These are phyloP conservation scores for Heterobasidion parviporum DNA, from an alignment of 1,284 basidiomycete species.

Conservation along the genomic window DNA sequence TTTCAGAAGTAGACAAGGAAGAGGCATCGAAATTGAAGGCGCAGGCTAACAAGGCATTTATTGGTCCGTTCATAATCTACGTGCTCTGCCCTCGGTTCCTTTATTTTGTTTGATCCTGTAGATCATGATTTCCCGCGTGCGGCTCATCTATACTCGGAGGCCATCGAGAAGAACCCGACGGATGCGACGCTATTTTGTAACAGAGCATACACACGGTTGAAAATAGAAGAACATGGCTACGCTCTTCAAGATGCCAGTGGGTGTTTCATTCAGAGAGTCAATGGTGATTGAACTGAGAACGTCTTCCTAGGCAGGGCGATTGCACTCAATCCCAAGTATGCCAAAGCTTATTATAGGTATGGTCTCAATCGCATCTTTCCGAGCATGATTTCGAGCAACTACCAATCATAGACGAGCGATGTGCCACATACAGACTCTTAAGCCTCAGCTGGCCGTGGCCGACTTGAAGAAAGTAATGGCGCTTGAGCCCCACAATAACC, in stretches of 20 bases:
- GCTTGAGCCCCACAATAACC: slow-evolving; percentile 85
- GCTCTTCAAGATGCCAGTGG: slow-evolving; percentile 71
- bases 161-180: slow-evolving; percentile 72
- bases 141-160: slow-evolving; percentile 70
- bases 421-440: slow-evolving; percentile 86
- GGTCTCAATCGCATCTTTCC: too few relatives aligned
- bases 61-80: slow-evolving; percentile 35
- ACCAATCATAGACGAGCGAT: slow-evolving; percentile 64
- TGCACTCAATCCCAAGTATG: slow-evolving; percentile 82
- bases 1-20: slow-evolving; percentile 63
- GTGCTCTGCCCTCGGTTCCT: background rate
- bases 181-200: slow-evolving; percentile 79
- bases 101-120: slow-evolving; percentile 13
- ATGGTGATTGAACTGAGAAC: slow-evolving; percentile 3
- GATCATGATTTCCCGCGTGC: slow-evolving; percentile 53
- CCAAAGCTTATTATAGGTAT: slow-evolving; percentile 84
- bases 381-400: too few relatives aligned
- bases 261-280: slow-evolving; percentile 18
- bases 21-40: slow-evolving; percentile 69
- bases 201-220: slow-evolving; percentile 71
- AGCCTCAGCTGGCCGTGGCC: slow-evolving; percentile 73
- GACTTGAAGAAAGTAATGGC: slow-evolving; percentile 84
- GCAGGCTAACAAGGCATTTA: slow-evolving; percentile 83
- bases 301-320: slow-evolving; percentile 68
- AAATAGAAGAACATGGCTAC: slow-evolving; percentile 77